Base-by-base conservation (phyloP, 176 grass and related monocot genomes). In the Alloteropsis semialata region DNA sequence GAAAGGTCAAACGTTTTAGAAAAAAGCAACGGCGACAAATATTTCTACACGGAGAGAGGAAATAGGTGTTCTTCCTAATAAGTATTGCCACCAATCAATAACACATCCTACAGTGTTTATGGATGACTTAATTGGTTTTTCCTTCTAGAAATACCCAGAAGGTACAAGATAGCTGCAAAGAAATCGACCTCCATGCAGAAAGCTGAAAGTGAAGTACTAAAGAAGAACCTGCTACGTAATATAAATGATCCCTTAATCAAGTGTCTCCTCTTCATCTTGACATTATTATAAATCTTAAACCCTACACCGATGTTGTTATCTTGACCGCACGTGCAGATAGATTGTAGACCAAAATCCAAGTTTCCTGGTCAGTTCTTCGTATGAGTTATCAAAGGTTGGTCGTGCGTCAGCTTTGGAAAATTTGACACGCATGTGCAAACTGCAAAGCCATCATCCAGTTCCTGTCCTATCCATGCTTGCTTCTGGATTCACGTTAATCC, bases 401-500 rank as follows among this genome's bases (percentile, higher is more conserved):
- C 8, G 5, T 10, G 44, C 43, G 33, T 53, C 30, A 37, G 43
- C 42, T 19, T 66, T 80, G 48, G 13, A 24, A 80, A 74, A 80
- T 27, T 80, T 10, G 46, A 54, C 54, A 41, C 55, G 69, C 55
- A 33, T 62, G 1, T 82, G 9, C 29, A 48, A 33, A 33, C 1
- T 82, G 9, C 29, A 48, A 33, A 33, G 32, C 5, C 37, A 45
- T 44, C 17, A 2, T 34, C 68, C 54, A 10, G 64, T 37, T 36
- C 30, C 32, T 56, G 44, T 14, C 30, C 12, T 32, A 2, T 7
- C 2, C 16, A 30, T 24, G 43, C 46, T 80, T 80, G 45, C 76
- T 80, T 73, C 76, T 36, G 39, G 55, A 61, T 74, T 65, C 68
- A 74, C 56, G 57, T 56, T 3, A 74, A 32, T 73, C 19, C 8